phyloP scores from a whole-genome alignment of 495 filamentous ascomycete species.

The Xylaria flabelliformis region DNA sequence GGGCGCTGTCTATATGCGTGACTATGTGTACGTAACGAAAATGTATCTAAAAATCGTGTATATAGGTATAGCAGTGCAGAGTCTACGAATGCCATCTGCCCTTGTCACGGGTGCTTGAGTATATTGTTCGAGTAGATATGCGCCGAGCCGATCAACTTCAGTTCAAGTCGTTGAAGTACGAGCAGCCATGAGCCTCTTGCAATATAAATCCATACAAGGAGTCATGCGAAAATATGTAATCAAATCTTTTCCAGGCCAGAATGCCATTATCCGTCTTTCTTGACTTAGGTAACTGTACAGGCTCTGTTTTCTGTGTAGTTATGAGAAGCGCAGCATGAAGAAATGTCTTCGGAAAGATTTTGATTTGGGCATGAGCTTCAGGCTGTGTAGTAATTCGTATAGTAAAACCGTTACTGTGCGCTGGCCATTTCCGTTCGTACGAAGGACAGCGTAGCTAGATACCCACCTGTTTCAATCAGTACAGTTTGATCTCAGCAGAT shows the following conservation, averaged over 20 bases:
- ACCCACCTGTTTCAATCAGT: too few relatives aligned
- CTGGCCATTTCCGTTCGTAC: too few relatives aligned
- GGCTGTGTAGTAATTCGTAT: too few relatives aligned
- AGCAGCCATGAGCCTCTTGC: background rate
- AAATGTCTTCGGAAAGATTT: background rate
- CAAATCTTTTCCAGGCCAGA: background rate
- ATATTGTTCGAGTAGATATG: background rate
- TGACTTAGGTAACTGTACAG: background rate
- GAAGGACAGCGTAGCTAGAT: too few relatives aligned
- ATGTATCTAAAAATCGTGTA: background rate
- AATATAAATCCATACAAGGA: background rate
- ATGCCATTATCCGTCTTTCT: background rate
- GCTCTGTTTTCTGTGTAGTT: background rate
- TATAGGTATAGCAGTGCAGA: background rate
- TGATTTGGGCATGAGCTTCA: too few relatives aligned
- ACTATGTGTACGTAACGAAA: background rate
- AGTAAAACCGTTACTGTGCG: too few relatives aligned
- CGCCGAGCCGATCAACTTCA: background rate
- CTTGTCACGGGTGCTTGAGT: background rate
- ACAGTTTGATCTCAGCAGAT: too few relatives aligned
- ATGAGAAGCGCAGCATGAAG: background rate
- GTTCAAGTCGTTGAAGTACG: background rate
- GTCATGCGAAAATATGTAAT: background rate
- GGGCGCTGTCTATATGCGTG: background rate
- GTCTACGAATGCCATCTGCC: background rate